Evolutionary conservation across 495 filamentous ascomycete genomes (phyloP), one percentile per base, ranked within the genome.

Genomic region (Astrocystis sublimbata): DNA sequence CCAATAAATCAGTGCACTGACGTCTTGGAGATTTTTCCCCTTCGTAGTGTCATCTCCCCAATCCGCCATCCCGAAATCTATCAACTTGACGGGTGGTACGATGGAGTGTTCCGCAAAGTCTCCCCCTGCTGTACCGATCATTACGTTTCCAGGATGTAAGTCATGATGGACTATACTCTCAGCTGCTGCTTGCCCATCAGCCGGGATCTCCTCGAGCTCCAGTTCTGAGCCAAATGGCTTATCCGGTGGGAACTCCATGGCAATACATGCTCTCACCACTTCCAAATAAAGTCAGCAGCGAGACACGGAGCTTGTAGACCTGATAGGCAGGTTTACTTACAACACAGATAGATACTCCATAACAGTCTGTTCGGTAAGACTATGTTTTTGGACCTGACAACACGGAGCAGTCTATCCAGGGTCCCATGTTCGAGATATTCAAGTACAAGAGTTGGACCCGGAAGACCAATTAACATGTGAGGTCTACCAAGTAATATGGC

Each of bases 261-360:
- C 60, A 17, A 49, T 17, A 21, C 60, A 62, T 13, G 60, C 51
- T 45, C 51, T 56, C 3, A 56, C 41, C 41, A 62, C 60, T 62
- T 24, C 1, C 4, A 33, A 24, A 28, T 26, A 12, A 3, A 15
- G 43, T 50, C 23, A 50, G 43, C 35, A 3, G 2, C 19, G 6
- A 26, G 50, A 15, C 17, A 7, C n/a, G 1, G 1, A 26, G 2
- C 21, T 24, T 15, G 4, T 10, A 28, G 10, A 12, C n/a, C 7
- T 26, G 8, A 24, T 36, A 6, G 3, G 3, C 13, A 12, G 47
- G 19, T 1, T 19, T 6, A 53, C 60, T 56, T 21, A 62, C 60
- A 31, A 26, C 60, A 62, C 13, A 62, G 41, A 19, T 24, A 56
- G 13, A 62, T 15, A 15, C 41, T 28, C 60, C 60, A 62, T 24